Conservation (phyloP, 192 early-diverging fungal species). For the Coemansia sp. region DNA sequence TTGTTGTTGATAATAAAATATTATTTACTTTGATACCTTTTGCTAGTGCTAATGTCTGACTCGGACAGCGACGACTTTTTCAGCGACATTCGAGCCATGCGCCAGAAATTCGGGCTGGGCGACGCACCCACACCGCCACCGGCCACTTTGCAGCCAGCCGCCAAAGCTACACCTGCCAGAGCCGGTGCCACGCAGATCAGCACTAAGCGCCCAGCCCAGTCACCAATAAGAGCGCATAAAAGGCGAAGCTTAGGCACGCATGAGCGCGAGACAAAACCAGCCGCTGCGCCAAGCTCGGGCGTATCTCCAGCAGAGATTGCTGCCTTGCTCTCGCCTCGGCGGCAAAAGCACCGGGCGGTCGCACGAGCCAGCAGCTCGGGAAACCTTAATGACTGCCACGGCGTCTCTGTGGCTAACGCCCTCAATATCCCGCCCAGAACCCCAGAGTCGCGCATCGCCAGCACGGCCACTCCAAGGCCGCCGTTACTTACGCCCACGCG, state of each 20-base stretch:
- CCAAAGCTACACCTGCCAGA: neutral
- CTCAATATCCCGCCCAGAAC: constrained; percentile 27
- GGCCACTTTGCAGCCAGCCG: neutral
- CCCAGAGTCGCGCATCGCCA: constrained; percentile 36
- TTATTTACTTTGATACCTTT: neutral
- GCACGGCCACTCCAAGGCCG: neutral
- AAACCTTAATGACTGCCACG: neutral
- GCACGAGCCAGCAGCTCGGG: neutral
- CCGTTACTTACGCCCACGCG: neutral
- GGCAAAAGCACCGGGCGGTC: neutral
- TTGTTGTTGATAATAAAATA: neutral
- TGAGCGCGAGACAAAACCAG: neutral
- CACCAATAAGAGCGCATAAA: neutral
- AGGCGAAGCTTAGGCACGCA: neutral
- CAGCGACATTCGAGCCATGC: constrained; percentile 34
- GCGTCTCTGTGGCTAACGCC: neutral
- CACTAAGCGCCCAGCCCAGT: neutral
- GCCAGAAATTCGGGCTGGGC: constrained; percentile 28
- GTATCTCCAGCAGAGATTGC: constrained; percentile 41
- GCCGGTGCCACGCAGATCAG: neutral
- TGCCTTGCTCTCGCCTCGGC: constrained; percentile 30
- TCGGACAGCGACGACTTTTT: constrained; percentile 50
- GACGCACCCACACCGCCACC: neutral
- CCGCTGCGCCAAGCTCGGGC: neutral
- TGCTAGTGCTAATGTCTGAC: constrained; percentile 10